Percentiles rank a stretch among this genome's conserved stretches.
Conservation (phyloP, 805 yeast species). For the Wickerhamiella allomyrinae region DNA sequence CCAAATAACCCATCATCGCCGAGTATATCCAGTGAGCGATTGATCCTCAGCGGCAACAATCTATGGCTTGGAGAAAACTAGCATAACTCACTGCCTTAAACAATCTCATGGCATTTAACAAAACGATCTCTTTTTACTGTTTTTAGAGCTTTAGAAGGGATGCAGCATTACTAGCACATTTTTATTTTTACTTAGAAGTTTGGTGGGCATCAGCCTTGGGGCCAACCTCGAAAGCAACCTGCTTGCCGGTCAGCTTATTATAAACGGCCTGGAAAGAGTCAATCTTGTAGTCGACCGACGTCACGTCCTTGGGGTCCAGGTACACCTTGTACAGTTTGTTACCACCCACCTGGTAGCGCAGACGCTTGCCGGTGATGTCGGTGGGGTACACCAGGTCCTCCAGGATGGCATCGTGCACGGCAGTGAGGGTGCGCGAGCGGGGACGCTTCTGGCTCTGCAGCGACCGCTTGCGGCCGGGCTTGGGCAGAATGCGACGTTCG, state of each 20-base stretch:
- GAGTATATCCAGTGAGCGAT: no score
- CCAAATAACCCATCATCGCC: no score
- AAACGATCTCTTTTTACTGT: not conserved
- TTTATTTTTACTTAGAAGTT: not conserved
- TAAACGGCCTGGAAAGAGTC: conserved; percentile 98
- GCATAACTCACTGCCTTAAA: no score
- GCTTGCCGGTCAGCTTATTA: conserved; percentile 98
- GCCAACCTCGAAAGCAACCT: conserved; percentile 87
- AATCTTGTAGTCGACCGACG: conserved; percentile 94
- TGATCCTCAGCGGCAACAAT: not conserved
- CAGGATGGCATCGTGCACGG: conserved; percentile 96
- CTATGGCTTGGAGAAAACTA: not conserved
- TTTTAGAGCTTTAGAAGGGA: not conserved
- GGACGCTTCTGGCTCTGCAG: conserved; percentile 98
- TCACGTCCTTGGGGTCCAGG: conserved; percentile 95
- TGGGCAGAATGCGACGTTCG: conserved; percentile 98
- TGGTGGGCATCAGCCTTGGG: conserved; percentile 18
- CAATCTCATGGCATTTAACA: no score
- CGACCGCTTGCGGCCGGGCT: conserved; percentile 81
- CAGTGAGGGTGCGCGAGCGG: conserved; percentile 97
- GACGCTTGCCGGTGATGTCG: conserved; percentile 98
- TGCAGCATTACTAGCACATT: not conserved
- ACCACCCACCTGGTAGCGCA: conserved; percentile 98
- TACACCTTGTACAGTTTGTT: conserved; percentile 94
- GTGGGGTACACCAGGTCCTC: conserved; percentile 99